Evolutionary conservation across 2,329 filamentous ascomycete species (phyloP), one percentile per base, ranked within the genome.

Genomic region (Boeremia exigua): DNA sequence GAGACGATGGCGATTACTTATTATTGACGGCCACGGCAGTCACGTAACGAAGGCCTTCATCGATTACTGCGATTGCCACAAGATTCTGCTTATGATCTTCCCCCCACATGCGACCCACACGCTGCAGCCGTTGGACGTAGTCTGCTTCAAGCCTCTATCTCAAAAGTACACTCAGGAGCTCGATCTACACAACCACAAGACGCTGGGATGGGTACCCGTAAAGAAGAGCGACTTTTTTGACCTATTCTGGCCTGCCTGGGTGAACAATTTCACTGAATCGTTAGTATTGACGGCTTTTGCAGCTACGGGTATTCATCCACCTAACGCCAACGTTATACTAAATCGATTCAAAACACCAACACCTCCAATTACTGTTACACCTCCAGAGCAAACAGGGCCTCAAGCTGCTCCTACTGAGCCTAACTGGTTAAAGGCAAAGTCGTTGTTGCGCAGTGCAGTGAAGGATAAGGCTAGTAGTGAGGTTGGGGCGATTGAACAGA

Each of bases 41-140:
- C 33, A 56, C 17, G 6, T 59, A 27, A 52, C 38, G 2, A 43
- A 37, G 27, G 28, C 47, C 17, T 59, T 59, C 51, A 48, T 59
- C 14, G 34, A 56, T 10, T 56, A 48, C 27, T 59, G 48, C 23
- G 10, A 48, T 39, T 2, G 23, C 12, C 15, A 59, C 29, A 33
- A 15, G 29, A 59, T 56, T 10, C 38, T 58, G 9, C 34, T 58
- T 6, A 27, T 40, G n/a, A 19, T 54, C 9, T 42, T 42, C 33
- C 50, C 27, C 6, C 56, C 56, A 29, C 42, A 54, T 38, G 43
- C 25, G 12, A 54, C 46, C 17, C 19, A n/a, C n/a, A n/a, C n/a
- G n/a, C n/a, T n/a, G n/a, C n/a, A n/a, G n/a, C n/a, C n/a, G n/a
- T n/a, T n/a, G 54, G n/a, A 54, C 33, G 28, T 28, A 54, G 8